Evolutionary conservation across 441 rosid species (phyloP).

Genomic region (Euphorbia corollata): DNA sequence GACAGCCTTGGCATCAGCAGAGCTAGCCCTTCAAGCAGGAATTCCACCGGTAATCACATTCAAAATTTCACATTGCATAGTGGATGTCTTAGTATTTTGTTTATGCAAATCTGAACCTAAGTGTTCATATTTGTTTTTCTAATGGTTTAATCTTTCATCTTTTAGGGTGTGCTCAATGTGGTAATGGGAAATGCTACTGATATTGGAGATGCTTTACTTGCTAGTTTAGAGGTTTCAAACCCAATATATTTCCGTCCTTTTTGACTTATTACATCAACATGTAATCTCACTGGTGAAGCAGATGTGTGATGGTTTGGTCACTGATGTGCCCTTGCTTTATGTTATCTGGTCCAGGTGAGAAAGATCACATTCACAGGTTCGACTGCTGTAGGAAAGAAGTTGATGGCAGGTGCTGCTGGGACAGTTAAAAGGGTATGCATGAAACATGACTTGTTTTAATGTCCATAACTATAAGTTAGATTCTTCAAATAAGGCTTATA

Average conservation of each 20-base stretch:
- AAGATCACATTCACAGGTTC: slow-evolving; percentile 96
- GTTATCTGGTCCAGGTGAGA: slow-evolving; percentile 55
- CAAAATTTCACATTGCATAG: neutral
- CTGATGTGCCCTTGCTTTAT: slow-evolving; percentile 18
- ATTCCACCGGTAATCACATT: slow-evolving; percentile 68
- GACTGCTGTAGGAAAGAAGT: slow-evolving; percentile 92
- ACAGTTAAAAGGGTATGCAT: slow-evolving; percentile 80
- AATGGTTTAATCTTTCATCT: slow-evolving; percentile 21
- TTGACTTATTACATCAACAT: slow-evolving; percentile 17
- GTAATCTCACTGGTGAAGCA: slow-evolving; percentile 9
- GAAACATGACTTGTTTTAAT: slow-evolving; percentile 13
- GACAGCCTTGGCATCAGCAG: slow-evolving; percentile 92
- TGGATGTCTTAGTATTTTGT: slow-evolving; percentile 1
- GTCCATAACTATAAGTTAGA: slow-evolving; percentile 3
- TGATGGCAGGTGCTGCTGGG: slow-evolving; percentile 92
- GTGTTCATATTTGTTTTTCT: slow-evolving; percentile 13
- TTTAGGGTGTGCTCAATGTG: slow-evolving; percentile 81
- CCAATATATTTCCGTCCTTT: slow-evolving; percentile 4
- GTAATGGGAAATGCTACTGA: slow-evolving; percentile 92
- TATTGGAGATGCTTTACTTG: slow-evolving; percentile 78
- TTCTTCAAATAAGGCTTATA: slow-evolving; percentile 20
- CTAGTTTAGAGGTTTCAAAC: slow-evolving; percentile 61
- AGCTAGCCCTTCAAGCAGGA: slow-evolving; percentile 96
- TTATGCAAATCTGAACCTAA: neutral
- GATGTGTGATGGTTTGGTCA: slow-evolving; percentile 12